Conservation (phyloP, 2,329 filamentous ascomycete genomes). For the Epichloe gansuensis region DNA sequence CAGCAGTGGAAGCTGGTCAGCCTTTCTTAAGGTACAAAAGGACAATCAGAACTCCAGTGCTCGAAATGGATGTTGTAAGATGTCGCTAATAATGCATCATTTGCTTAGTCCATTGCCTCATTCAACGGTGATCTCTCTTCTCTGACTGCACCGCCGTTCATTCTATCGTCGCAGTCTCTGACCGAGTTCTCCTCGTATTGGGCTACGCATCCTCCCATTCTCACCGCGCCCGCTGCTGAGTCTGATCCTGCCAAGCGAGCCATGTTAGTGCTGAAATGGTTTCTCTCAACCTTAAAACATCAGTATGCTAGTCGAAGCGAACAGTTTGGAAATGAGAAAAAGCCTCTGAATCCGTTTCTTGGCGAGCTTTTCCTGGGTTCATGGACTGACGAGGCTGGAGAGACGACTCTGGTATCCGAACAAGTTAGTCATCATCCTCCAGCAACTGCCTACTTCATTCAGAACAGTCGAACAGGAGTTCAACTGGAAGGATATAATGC, state of each 20-base stretch:
- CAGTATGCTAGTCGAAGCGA: constrained; percentile 69
- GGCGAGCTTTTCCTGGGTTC: constrained; percentile 88
- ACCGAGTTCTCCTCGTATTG: constrained; percentile 76
- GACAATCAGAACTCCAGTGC: background rate
- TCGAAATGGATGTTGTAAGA: background rate
- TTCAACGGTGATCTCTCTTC: constrained; percentile 76
- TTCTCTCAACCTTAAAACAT: constrained; percentile 83
- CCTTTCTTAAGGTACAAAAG: constrained; percentile 36
- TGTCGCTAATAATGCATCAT: background rate
- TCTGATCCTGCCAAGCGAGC: constrained; percentile 70
- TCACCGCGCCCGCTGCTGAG: constrained; percentile 73
- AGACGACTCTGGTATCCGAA: constrained; percentile 79
- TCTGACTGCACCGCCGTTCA: constrained; percentile 71
- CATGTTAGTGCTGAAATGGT: constrained; percentile 89
- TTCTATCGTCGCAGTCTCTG: constrained; percentile 65
- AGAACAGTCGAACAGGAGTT: constrained; percentile 74
- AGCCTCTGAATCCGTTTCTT: constrained; percentile 91
- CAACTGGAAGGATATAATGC: constrained; percentile 81
- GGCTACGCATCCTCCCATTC: constrained; percentile 65
- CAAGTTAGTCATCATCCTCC: constrained; percentile 94
- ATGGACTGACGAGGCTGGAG: constrained; percentile 74
- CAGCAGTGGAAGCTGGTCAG: constrained; percentile 36
- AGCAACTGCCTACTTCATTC: constrained; percentile 86
- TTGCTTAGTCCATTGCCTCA: constrained; percentile 54
- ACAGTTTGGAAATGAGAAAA: constrained; percentile 82